Percentiles rank a stretch among this genome's conserved stretches.
Conservation (phyloP, 306 rosid genomes). For the Morella rubra region DNA sequence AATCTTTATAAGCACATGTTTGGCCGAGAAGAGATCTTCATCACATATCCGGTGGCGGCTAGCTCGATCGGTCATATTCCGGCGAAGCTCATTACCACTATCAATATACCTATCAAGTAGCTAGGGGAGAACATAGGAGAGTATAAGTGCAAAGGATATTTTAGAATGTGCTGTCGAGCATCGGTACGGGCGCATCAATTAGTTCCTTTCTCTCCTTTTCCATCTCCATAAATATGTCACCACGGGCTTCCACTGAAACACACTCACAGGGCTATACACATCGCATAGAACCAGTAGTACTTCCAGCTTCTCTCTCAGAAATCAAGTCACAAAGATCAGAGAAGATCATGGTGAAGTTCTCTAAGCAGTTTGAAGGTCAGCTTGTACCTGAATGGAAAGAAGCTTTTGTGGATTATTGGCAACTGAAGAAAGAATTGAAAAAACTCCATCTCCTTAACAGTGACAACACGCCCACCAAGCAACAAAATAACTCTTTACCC, state of each 20-base stretch:
- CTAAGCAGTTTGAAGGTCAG: conserved; percentile 92
- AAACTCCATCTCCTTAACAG: conserved; percentile 52
- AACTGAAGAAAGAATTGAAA: conserved; percentile 82
- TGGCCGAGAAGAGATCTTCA: conserved; percentile 44
- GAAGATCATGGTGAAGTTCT: conserved; percentile 79
- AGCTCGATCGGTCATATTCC: conserved; percentile 37
- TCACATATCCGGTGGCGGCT: conserved; percentile 40
- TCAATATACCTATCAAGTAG: conserved; percentile 40
- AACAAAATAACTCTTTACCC: conserved; percentile 35
- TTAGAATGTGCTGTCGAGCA: conserved; percentile 93
- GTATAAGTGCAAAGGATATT: conserved; percentile 62
- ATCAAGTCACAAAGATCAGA: conserved; percentile 12
- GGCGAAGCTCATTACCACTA: conserved; percentile 41
- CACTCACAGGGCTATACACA: conserved; percentile 46
- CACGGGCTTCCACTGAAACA: conserved; percentile 47
- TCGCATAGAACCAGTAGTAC: conserved; percentile 4
- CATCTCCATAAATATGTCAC: conserved; percentile 59
- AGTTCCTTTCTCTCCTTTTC: conserved; percentile 25
- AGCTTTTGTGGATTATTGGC: conserved; percentile 87
- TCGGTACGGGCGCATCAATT: conserved; percentile 67
- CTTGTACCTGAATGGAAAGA: conserved; percentile 98
- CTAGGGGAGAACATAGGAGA: conserved; percentile 68
- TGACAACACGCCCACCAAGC: conserved; percentile 28
- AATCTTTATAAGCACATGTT: conserved; percentile 49
- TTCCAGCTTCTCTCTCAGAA: conserved; percentile 9